phyloP scores from a whole-genome alignment of 306 rosid species.

The Cucumis cinereus region DNA sequence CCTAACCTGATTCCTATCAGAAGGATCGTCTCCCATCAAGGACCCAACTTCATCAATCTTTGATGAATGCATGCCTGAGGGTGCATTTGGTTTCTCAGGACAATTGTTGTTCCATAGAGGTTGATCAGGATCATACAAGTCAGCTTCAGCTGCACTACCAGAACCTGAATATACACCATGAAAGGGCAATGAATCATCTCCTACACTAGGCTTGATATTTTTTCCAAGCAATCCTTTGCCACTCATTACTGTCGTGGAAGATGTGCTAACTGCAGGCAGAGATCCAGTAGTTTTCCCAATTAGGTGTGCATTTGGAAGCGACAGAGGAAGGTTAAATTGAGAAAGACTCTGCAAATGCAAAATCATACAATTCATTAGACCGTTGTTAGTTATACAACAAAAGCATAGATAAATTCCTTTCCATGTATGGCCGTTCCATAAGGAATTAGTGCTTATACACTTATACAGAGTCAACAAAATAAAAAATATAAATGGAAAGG shows the following conservation, averaged over 20 bases:
- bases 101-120: slow-evolving; percentile 87
- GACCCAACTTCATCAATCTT: slow-evolving; percentile 61
- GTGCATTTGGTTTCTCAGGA: slow-evolving; percentile 46
- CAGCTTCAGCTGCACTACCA: slow-evolving; percentile 56
- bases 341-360: slow-evolving; percentile 64
- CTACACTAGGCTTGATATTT: slow-evolving; percentile 38
- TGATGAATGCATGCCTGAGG: slow-evolving; percentile 44
- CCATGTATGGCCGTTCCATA: background rate
- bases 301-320: slow-evolving; percentile 73
- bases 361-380: slow-evolving; percentile 10
- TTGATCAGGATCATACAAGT: slow-evolving; percentile 97
- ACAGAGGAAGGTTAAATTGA: slow-evolving; percentile 95
- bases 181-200: slow-evolving; percentile 52
- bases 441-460: background rate
- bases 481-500: background rate
- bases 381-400: background rate
- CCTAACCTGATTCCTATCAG: slow-evolving; percentile 25
- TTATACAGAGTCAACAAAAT: background rate
- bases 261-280: slow-evolving; percentile 45
- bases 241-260: slow-evolving; percentile 46
- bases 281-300: slow-evolving; percentile 68
- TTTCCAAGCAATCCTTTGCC: slow-evolving; percentile 56
- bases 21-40: slow-evolving; percentile 38
- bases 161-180: slow-evolving; percentile 60
- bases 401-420: background rate